These are phyloP conservation scores for Xanthoparmelia taractica DNA, from an alignment of 495 filamentous ascomycete genomes.

Conservation along the genomic window DNA sequence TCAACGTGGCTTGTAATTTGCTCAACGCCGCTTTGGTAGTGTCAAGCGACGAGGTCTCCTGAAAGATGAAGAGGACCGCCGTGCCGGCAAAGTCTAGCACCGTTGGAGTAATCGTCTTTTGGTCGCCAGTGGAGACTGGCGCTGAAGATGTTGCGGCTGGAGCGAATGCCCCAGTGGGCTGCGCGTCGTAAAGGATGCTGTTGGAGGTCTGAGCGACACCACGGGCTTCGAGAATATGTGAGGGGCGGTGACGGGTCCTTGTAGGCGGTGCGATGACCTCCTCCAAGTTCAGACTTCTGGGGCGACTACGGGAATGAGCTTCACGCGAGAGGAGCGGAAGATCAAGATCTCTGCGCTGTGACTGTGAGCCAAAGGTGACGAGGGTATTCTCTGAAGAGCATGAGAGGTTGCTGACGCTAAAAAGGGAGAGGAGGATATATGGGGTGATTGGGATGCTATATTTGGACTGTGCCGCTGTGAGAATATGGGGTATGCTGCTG, in stretches of 20 bases:
- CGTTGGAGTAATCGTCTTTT: slow-evolving; percentile 20
- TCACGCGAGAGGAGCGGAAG: slow-evolving; percentile 13
- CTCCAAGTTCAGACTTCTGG: slow-evolving; percentile 2
- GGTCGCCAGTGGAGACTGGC: slow-evolving; percentile 15
- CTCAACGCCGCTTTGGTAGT: slow-evolving; percentile 33
- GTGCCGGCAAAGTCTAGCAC: slow-evolving; percentile 43
- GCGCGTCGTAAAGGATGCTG: slow-evolving; percentile 39
- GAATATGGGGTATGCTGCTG: slow-evolving; percentile 62
- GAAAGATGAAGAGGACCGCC: slow-evolving; percentile 44
- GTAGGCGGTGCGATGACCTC: slow-evolving; percentile 11
- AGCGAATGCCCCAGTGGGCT: slow-evolving; percentile 17
- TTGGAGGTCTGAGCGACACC: slow-evolving; percentile 35
- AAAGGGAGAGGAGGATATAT: slow-evolving; percentile 60
- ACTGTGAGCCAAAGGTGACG: slow-evolving; percentile 64
- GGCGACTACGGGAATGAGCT: neutral
- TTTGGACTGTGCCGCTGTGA: slow-evolving; percentile 53
- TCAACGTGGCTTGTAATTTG: slow-evolving; percentile 35
- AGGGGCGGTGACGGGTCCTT: slow-evolving; percentile 16
- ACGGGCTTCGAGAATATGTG: slow-evolving; percentile 30
- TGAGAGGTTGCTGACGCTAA: slow-evolving; percentile 63
- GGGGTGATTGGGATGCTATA: slow-evolving; percentile 69
- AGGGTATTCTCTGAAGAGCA: slow-evolving; percentile 80
- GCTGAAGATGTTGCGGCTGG: slow-evolving; percentile 18
- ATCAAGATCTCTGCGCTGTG: slow-evolving; percentile 17
- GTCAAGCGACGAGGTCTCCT: slow-evolving; percentile 39